Evolutionary conservation across 768 basidiomycete species (phyloP).

Genomic region (Fistulinella prunicolor): DNA sequence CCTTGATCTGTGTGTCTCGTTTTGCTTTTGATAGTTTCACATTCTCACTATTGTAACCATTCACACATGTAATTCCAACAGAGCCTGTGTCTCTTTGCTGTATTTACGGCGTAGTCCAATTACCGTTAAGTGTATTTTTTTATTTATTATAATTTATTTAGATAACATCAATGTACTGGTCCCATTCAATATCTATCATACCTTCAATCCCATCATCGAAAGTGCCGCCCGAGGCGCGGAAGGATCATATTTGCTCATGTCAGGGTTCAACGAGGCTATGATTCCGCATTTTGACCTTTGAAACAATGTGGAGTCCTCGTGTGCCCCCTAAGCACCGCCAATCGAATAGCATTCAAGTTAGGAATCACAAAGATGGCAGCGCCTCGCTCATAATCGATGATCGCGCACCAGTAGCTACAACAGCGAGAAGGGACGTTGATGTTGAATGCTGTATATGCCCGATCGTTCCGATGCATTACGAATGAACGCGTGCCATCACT

Average conservation of each 20-base stretch:
- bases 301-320: conserved; percentile 5
- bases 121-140: no score
- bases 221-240: no score
- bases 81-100: background rate
- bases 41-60: background rate
- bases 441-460: no score
- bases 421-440: no score
- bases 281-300: background rate
- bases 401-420: no score
- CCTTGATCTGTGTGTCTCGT: conserved; percentile 14
- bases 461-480: no score
- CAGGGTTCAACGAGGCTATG: background rate
- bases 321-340: conserved; percentile 1
- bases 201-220: no score
- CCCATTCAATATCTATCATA: no score
- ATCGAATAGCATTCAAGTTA: background rate
- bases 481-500: no score
- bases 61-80: background rate
- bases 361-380: no score
- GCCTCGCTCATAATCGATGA: background rate
- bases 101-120: background rate
- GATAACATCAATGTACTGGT: no score
- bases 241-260: background rate
- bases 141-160: conserved; percentile 5
- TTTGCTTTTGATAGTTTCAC: conserved; percentile 6